Percentiles rank a stretch among this genome's conserved stretches.
These are phyloP conservation scores for Erysimum cheiranthoides DNA, from an alignment of 345 rosid species.

Conservation along the genomic window DNA sequence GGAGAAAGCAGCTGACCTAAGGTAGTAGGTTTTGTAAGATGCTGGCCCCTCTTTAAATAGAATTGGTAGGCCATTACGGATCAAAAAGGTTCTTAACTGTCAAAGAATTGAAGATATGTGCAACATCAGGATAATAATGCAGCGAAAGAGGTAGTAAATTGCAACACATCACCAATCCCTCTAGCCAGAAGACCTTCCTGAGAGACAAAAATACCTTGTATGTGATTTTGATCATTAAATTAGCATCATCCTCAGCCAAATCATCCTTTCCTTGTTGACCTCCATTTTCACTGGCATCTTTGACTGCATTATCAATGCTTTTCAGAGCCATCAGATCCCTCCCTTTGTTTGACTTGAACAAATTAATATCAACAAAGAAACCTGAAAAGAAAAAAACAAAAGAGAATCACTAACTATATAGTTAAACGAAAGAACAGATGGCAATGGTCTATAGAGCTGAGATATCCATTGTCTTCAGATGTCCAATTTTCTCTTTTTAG, in stretches of 20 bases:
- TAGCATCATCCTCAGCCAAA: slow-evolving; percentile 88
- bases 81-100: slow-evolving; percentile 96
- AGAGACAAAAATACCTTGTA: slow-evolving; percentile 68
- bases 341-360: slow-evolving; percentile 81
- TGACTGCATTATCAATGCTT: slow-evolving; percentile 44
- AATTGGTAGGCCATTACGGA: slow-evolving; percentile 86
- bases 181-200: slow-evolving; percentile 11
- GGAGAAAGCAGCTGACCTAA: slow-evolving; percentile 54
- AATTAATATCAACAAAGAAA: slow-evolving; percentile 86
- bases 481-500: slow-evolving; percentile 20
- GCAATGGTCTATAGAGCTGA: slow-evolving; percentile 18
- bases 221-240: slow-evolving; percentile 89
- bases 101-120: slow-evolving; percentile 17
- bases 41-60: slow-evolving; percentile 91
- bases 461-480: background rate
- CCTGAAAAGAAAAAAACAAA: slow-evolving; percentile 52
- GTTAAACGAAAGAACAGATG: slow-evolving; percentile 16
- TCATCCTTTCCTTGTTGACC: slow-evolving; percentile 48
- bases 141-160: slow-evolving; percentile 25
- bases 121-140: slow-evolving; percentile 29
- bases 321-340: slow-evolving; percentile 58
- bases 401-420: slow-evolving; percentile 35
- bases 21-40: slow-evolving; percentile 80
- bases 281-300: slow-evolving; percentile 52
- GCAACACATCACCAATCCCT: background rate